A percentile compares a stretch with the other conserved stretches of the same genome.
Evolutionary conservation across 2,329 filamentous ascomycete genomes (phyloP).

Genomic region (Fusarium sp.): DNA sequence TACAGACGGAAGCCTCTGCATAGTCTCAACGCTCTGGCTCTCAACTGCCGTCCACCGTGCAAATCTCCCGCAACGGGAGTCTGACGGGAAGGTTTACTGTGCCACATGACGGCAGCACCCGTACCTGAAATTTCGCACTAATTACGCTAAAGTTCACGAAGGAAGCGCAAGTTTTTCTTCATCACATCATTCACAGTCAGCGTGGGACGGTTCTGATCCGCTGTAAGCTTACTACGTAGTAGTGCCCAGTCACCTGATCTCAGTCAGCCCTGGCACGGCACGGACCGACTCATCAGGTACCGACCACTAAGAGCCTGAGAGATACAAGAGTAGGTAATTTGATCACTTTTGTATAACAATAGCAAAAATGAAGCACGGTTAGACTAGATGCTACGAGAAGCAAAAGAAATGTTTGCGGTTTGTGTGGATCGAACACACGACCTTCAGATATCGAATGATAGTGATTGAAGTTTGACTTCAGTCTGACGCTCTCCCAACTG

Average conservation of each 20-base stretch:
- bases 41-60: background rate
- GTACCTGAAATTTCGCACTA: background rate
- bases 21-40: background rate
- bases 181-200: background rate
- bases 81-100: background rate
- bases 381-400: background rate
- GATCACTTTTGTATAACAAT: background rate
- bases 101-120: background rate
- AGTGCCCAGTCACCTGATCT: background rate
- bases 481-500: slow-evolving; percentile 38
- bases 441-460: slow-evolving; percentile 30
- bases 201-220: background rate
- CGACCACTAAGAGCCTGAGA: background rate
- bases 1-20: background rate
- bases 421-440: slow-evolving; percentile 37
- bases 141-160: background rate
- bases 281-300: background rate
- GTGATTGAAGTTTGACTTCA: slow-evolving; percentile 29
- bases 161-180: background rate
- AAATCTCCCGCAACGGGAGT: background rate
- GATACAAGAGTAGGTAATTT: background rate
- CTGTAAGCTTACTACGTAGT: no score
- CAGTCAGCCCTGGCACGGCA: background rate
- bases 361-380: background rate
- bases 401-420: slow-evolving; percentile 10